A percentile compares a stretch with the other conserved stretches of the same genome.
These are phyloP conservation scores for Cadophora sp. DNA, from an alignment of 2,329 filamentous ascomycete species.

Conservation along the genomic window DNA sequence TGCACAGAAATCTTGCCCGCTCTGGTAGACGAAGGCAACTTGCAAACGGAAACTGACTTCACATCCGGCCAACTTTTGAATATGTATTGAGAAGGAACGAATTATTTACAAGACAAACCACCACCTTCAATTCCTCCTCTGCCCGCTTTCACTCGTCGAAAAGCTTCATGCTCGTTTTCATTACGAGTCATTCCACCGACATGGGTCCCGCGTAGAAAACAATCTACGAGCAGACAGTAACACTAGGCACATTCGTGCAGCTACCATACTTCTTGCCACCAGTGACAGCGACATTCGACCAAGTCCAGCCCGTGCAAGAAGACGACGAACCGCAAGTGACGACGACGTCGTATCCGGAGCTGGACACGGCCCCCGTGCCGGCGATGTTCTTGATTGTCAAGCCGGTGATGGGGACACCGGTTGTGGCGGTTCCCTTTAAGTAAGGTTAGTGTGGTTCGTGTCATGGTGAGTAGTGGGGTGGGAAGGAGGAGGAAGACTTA, in stretches of 20 bases:
- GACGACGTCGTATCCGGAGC: constrained; percentile 45
- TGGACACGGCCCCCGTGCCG: constrained; percentile 46
- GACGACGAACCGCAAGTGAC: constrained; percentile 58
- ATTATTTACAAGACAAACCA: background rate
- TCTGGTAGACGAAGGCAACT: no score
- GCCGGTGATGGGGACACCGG: constrained; percentile 56
- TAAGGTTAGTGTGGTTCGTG: background rate
- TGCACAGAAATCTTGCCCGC: no score
- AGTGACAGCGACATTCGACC: constrained; percentile 54
- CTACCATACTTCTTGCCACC: constrained; percentile 53
- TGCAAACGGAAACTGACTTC: no score
- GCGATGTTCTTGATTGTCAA: constrained; percentile 52
- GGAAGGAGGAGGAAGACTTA: background rate
- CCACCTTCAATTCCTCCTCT: background rate
- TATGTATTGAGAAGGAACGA: background rate
- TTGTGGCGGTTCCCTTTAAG: constrained; percentile 48
- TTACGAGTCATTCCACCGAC: no score
- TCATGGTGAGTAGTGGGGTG: background rate
- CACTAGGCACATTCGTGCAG: constrained; percentile 49
- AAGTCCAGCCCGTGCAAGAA: constrained; percentile 42
- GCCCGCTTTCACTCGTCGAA: no score
- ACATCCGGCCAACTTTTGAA: background rate
- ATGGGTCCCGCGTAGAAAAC: no score
- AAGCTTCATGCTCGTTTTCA: no score
- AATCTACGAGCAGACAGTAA: constrained; percentile 20